phyloP scores from a whole-genome alignment of 176 grass and related monocot genomes.

The Paspalum notatum region DNA sequence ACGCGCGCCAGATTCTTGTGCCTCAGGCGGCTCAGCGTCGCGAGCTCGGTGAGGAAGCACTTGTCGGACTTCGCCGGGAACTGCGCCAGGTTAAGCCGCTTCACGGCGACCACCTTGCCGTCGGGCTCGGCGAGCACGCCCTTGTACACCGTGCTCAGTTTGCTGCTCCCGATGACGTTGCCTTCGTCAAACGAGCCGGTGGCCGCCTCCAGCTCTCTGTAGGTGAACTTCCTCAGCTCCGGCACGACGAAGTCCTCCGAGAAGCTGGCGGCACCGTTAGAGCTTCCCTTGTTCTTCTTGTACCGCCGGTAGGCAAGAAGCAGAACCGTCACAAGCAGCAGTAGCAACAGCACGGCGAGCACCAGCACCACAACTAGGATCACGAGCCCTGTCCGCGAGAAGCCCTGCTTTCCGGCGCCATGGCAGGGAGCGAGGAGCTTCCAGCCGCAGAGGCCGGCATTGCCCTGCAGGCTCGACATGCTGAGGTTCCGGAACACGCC shows the following conservation, averaged over 20 bases:
- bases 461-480: constrained; percentile 64
- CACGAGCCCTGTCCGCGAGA: constrained; percentile 59
- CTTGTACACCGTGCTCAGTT: constrained; percentile 85
- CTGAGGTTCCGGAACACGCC: constrained; percentile 71
- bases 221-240: constrained; percentile 69
- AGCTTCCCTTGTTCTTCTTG: constrained; percentile 39
- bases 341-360: constrained; percentile 52
- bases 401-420: constrained; percentile 12
- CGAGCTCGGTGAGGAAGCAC: constrained; percentile 71
- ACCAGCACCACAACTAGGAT: constrained; percentile 45
- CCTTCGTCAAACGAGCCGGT: constrained; percentile 62
- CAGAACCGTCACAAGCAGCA: constrained; percentile 21
- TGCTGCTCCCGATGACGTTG: constrained; percentile 74
- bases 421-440: constrained; percentile 59
- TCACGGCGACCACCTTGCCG: constrained; percentile 59
- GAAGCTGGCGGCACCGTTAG: background rate
- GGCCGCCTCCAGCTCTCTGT: constrained; percentile 57
- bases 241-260: constrained; percentile 51
- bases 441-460: constrained; percentile 67
- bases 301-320: constrained; percentile 29
- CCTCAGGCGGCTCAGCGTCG: constrained; percentile 58
- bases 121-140: constrained; percentile 53
- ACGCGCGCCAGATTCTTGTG: constrained; percentile 92
- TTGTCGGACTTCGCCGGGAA: constrained; percentile 86
- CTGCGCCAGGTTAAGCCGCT: constrained; percentile 82